phyloP scores from a whole-genome alignment of 192 early-diverging fungal species.

The Backusella psychrophila region DNA sequence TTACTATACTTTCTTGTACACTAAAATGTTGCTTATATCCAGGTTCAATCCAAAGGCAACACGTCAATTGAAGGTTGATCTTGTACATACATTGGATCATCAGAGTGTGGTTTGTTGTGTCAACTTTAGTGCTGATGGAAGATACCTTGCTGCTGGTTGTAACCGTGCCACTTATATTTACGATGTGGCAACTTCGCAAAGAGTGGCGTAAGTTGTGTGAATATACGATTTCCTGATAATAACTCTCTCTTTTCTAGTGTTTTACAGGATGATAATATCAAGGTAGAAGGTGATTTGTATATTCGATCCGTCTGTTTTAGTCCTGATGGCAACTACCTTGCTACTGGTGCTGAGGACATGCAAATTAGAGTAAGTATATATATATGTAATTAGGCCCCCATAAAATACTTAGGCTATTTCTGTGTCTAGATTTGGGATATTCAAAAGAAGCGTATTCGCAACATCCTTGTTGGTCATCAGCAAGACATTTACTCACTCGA shows the following conservation, averaged over 20 bases:
- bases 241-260: conserved; percentile 40
- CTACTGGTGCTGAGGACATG: conserved; percentile 95
- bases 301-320: conserved; percentile 95
- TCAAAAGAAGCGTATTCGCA: conserved; percentile 55
- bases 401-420: neutral
- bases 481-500: conserved; percentile 98
- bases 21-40: no score
- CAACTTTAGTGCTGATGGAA: conserved; percentile 91
- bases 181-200: conserved; percentile 75
- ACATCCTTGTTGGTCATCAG: conserved; percentile 81
- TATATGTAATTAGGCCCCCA: neutral
- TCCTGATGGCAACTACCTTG: conserved; percentile 84
- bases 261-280: conserved; percentile 70
- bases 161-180: conserved; percentile 89
- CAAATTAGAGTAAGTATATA: conserved; percentile 69
- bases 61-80: conserved; percentile 61
- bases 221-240: neutral
- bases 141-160: conserved; percentile 90
- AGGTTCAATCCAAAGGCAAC: conserved; percentile 67
- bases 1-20: no score
- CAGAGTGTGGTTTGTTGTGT: conserved; percentile 95
- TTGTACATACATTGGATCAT: conserved; percentile 58
- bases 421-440: conserved; percentile 66
- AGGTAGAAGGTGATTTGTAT: conserved; percentile 85
- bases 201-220: conserved; percentile 56